phyloP scores from a whole-genome alignment of 139 green algal species.

The Auxenochlorella pyrenoidosa region DNA sequence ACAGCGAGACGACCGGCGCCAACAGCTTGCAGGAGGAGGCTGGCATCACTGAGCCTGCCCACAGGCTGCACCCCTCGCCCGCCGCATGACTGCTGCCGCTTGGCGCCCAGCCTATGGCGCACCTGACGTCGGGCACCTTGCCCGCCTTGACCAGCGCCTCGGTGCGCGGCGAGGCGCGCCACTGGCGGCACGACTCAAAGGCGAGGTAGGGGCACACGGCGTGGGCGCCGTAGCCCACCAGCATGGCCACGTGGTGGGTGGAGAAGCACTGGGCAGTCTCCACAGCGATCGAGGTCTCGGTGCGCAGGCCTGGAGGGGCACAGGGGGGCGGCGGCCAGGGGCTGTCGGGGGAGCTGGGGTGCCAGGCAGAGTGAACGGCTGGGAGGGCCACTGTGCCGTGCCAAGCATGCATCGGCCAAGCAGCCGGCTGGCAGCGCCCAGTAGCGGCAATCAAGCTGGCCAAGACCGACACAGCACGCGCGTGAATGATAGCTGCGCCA shows the following conservation, averaged over 20 bases:
- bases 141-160: constrained; percentile 90
- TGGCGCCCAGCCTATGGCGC: not conserved
- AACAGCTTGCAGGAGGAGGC: too few species aligned
- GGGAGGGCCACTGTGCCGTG: too few species aligned
- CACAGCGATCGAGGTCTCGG: constrained; percentile 94
- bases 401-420: not conserved
- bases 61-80: too few species aligned
- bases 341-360: not conserved
- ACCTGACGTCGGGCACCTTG: constrained; percentile 66
- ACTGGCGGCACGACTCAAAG: constrained; percentile 96
- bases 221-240: constrained; percentile 97
- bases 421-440: not conserved
- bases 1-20: too few species aligned
- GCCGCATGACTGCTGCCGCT: too few species aligned
- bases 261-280: constrained; percentile 92
- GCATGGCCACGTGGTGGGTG: constrained; percentile 92
- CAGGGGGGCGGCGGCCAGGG: not conserved
- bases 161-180: constrained; percentile 83
- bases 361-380: too few species aligned
- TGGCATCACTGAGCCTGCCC: too few species aligned
- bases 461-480: too few species aligned
- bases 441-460: too few species aligned
- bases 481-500: too few species aligned
- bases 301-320: constrained; percentile 63
- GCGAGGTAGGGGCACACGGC: constrained; percentile 97